phyloP scores from a whole-genome alignment of 1,139 yeast genomes.

The Debaryomyces singareniensis region DNA sequence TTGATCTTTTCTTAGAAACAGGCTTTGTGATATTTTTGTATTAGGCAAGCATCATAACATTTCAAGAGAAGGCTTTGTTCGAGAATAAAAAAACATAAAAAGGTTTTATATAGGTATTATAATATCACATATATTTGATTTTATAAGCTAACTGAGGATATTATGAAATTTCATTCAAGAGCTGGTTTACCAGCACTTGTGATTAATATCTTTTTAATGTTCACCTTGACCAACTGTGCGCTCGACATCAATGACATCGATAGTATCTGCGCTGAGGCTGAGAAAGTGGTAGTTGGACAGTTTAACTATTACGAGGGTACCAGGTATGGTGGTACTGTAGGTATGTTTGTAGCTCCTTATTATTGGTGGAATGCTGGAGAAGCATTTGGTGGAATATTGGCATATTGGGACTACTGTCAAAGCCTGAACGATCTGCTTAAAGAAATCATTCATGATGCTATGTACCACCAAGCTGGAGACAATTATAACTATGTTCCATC shows the following conservation, averaged over 20 bases:
- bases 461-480: slow-evolving; percentile 49
- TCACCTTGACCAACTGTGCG: too few species aligned
- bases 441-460: slow-evolving; percentile 30
- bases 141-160: too few species aligned
- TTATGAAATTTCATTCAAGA: too few species aligned
- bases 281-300: slow-evolving; percentile 41
- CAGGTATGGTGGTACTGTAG: slow-evolving; percentile 50
- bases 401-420: slow-evolving; percentile 45
- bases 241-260: slow-evolving; percentile 11
- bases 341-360: slow-evolving; percentile 54
- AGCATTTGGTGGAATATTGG: slow-evolving; percentile 57
- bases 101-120: not conserved
- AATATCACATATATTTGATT: too few species aligned
- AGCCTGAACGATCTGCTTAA: slow-evolving; percentile 36
- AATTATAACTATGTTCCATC: slow-evolving; percentile 49
- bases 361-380: slow-evolving; percentile 75
- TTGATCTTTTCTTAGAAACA: not conserved
- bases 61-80: too few species aligned
- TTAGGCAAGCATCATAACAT: too few species aligned
- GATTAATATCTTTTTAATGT: slow-evolving; percentile 19
- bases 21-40: not conserved
- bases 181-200: slow-evolving; percentile 2
- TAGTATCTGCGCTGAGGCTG: slow-evolving; percentile 48
- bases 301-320: slow-evolving; percentile 54
- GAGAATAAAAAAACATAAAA: not conserved